Evolutionary conservation across 495 filamentous ascomycete species (phyloP), one percentile per base, ranked within the genome.

Genomic region (Jackrogersella multiformis): DNA sequence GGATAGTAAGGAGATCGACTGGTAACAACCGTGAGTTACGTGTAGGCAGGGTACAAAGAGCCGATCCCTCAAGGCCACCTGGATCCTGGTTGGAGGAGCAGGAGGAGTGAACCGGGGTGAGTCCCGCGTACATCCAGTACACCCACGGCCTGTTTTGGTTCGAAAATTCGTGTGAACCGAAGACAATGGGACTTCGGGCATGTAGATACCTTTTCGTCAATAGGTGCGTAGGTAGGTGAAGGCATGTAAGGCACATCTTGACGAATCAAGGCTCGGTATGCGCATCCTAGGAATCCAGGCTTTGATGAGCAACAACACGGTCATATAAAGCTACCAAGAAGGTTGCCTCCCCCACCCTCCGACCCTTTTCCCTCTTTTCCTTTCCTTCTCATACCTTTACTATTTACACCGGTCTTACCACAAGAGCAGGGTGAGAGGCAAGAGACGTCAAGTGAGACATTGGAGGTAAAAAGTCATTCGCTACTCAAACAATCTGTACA

Each of bases 391-490:
- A 48, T 55, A 48, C 63, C 56, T 46, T 64, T 55, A 60, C 36
- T 52, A 36, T 56, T 53, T 38, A 41, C 35, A 60, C 44, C 12
- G 38, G 52, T 52, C 44, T 46, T 21, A 42, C 39, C 56, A 64
- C 57, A 64, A 57, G 66, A 69, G 55, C 35, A 56, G 61, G 66
- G 44, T 26, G 42, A 64, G 60, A 64, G 61, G 66, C 61, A 69
- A 69, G 66, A 69, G 60, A 55, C 54, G 38, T 30, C 20, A 35
- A 63, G 66, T 65, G 51, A 69, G 55, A 61, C 51, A 69, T 65
- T 46, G 61, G 66, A 56, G 61, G 66, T 21, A 69, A 55, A 46
- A 69, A 61, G 53, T 65, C 66, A 57, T 53, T 69, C 61, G 61
- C 61, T 69, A 65, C 24, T 34, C 45, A 45, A 57, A 56, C 13